These are phyloP conservation scores for Canariomyces notabilis DNA, from an alignment of 2,329 filamentous ascomycete species.

Conservation along the genomic window DNA sequence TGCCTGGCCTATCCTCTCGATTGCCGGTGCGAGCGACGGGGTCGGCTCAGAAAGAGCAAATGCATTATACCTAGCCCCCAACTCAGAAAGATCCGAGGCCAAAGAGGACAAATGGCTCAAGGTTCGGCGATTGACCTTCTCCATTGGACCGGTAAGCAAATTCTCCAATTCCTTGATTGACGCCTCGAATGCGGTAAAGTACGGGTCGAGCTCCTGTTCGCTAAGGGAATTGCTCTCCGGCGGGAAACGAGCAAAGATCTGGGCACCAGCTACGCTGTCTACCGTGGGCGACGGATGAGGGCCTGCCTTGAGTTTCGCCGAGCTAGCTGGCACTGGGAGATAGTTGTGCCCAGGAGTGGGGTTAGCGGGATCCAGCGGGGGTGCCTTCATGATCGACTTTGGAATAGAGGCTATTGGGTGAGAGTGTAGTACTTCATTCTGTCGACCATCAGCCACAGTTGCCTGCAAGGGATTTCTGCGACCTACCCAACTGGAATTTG, in stretches of 20 bases:
- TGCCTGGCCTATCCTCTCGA: constrained; percentile 90
- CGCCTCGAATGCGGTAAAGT: constrained; percentile 89
- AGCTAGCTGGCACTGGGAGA: constrained; percentile 78
- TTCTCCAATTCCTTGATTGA: constrained; percentile 89
- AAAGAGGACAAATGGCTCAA: constrained; percentile 79
- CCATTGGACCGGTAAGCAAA: constrained; percentile 85
- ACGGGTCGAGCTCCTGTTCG: constrained; percentile 90
- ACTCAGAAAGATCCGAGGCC: constrained; percentile 81
- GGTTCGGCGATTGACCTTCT: constrained; percentile 90
- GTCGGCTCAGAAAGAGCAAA: constrained; percentile 94
- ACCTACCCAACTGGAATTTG: constrained; percentile 94
- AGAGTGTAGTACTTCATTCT: constrained; percentile 94
- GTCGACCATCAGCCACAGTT: constrained; percentile 25
- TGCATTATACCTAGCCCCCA: constrained; percentile 93
- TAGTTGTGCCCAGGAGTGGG: constrained; percentile 80
- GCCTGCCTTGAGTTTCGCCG: constrained; percentile 73
- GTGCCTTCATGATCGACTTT: constrained; percentile 89
- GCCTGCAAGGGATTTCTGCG: background rate
- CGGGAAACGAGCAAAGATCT: constrained; percentile 75
- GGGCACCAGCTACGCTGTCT: constrained; percentile 37
- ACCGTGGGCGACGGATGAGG: constrained; percentile 32
- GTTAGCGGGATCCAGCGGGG: constrained; percentile 92
- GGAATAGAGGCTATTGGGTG: constrained; percentile 87
- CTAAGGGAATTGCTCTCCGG: constrained; percentile 65
- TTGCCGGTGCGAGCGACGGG: constrained; percentile 80